A percentile compares a stretch with the other conserved stretches of the same genome.
Evolutionary conservation across 2,329 filamentous ascomycete species (phyloP).

Genomic region (Rhynchosporium secalis): DNA sequence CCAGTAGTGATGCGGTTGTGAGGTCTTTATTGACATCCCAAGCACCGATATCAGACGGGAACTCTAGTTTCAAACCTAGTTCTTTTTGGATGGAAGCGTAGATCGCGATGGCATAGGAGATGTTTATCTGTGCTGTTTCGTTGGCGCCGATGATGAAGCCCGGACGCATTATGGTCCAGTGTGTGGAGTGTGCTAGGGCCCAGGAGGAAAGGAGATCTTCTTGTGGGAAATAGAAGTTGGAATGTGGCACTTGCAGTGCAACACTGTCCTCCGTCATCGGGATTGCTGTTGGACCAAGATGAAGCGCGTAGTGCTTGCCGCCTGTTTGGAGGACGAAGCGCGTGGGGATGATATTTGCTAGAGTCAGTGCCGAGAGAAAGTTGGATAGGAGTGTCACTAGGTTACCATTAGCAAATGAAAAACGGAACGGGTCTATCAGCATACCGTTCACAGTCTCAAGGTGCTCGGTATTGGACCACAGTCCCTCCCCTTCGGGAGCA

Average conservation of each 20-base stretch:
- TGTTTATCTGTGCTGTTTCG: conserved; percentile 34
- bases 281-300: conserved; percentile 34
- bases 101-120: conserved; percentile 23
- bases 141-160: conserved; percentile 27
- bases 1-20: conserved; percentile 16
- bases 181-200: conserved; percentile 8
- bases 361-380: conserved; percentile 25
- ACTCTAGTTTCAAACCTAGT: conserved; percentile 39
- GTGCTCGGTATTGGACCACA: conserved; percentile 23
- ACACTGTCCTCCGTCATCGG: conserved; percentile 31
- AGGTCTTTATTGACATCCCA: conserved; percentile 25
- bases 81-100: conserved; percentile 38
- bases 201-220: conserved; percentile 23
- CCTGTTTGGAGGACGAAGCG: conserved; percentile 38
- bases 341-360: conserved; percentile 23
- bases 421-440: neutral
- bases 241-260: conserved; percentile 3
- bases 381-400: conserved; percentile 22
- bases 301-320: conserved; percentile 40
- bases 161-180: conserved; percentile 24
- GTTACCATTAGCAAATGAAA: neutral
- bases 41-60: conserved; percentile 37
- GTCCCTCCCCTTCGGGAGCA: conserved; percentile 8
- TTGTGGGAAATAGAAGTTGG: conserved; percentile 30
- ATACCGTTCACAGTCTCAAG: conserved; percentile 22